Evolutionary conservation across 192 early-diverging fungal genomes (phyloP).

Genomic region (Coemansia sp.): DNA sequence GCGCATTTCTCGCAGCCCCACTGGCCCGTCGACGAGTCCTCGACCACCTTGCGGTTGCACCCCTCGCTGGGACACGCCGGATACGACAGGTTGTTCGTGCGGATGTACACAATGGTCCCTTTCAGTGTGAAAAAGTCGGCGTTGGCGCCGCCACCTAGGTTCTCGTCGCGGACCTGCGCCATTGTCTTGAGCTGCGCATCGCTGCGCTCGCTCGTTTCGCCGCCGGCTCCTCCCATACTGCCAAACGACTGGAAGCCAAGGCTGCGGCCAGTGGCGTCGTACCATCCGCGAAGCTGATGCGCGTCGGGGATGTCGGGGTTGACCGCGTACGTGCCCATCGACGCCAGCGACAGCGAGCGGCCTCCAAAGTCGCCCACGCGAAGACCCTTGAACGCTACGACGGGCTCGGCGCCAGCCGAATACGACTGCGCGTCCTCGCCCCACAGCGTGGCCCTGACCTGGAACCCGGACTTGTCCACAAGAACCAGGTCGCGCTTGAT

Average conservation of each 20-base stretch:
- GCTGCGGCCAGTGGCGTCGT: constrained; percentile 38
- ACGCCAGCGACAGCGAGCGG: constrained; percentile 56
- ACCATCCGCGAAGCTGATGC: constrained; percentile 68
- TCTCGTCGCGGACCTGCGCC: constrained; percentile 63
- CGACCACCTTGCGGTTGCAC: constrained; percentile 89
- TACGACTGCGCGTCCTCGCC: constrained; percentile 75
- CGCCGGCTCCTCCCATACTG: constrained; percentile 16
- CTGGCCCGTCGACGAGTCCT: constrained; percentile 51
- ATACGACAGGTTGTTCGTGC: constrained; percentile 63
- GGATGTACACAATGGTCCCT: constrained; percentile 74
- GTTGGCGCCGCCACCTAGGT: constrained; percentile 67
- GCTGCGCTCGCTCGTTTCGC: constrained; percentile 10
- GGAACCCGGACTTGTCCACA: constrained; percentile 70
- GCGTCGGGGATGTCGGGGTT: constrained; percentile 81
- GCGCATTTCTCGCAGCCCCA: constrained; percentile 96
- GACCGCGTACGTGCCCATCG: constrained; percentile 46
- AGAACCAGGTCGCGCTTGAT: constrained; percentile 80
- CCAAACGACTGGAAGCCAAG: constrained; percentile 39
- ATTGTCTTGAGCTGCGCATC: constrained; percentile 62
- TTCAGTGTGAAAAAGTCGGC: constrained; percentile 71
- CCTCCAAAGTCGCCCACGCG: constrained; percentile 87
- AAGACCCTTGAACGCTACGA: constrained; percentile 83
- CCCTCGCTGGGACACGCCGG: constrained; percentile 74
- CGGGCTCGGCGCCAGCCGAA: constrained; percentile 45
- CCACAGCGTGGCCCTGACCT: constrained; percentile 83